A percentile compares a stretch with the other conserved stretches of the same genome.
These are phyloP conservation scores for Cercospora brassicicola DNA, from an alignment of 2,329 filamentous ascomycete genomes.

Conservation along the genomic window DNA sequence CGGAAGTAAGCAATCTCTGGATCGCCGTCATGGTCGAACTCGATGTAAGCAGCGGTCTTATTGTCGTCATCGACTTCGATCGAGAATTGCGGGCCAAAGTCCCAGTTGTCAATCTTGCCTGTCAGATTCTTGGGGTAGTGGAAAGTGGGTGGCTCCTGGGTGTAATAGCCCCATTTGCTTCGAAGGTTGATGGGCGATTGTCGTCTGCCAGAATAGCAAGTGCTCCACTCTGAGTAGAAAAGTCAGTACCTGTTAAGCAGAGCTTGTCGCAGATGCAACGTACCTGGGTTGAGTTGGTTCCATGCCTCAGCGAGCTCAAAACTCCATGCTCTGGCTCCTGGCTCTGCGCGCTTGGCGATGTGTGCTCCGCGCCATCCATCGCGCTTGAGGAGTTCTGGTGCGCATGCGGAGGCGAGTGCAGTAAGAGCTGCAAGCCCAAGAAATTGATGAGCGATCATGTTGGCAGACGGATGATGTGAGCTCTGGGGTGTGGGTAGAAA, in stretches of 20 bases:
- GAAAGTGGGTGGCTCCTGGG: conserved; percentile 12
- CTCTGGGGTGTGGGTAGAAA: neutral
- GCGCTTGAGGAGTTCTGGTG: conserved; percentile 23
- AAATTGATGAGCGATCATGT: conserved; percentile 11
- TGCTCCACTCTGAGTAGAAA: conserved; percentile 15
- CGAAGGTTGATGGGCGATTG: conserved; percentile 19
- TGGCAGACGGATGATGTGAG: neutral
- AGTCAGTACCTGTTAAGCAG: neutral
- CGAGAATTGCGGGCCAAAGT: conserved; percentile 51
- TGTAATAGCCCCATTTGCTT: neutral
- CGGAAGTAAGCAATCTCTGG: conserved; percentile 48
- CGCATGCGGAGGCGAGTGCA: conserved; percentile 19
- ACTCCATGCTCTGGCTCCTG: conserved; percentile 20
- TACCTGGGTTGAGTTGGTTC: conserved; percentile 21
- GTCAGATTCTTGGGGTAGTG: conserved; percentile 39
- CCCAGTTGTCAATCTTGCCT: conserved; percentile 53
- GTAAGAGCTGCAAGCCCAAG: conserved; percentile 15
- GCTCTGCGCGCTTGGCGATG: conserved; percentile 16
- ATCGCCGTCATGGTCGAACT: conserved; percentile 49
- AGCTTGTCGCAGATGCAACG: neutral
- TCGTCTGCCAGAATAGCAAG: conserved; percentile 21
- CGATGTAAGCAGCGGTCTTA: conserved; percentile 45
- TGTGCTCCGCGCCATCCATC: conserved; percentile 18
- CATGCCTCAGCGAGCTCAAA: conserved; percentile 24
- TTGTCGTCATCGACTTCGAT: conserved; percentile 42